Base-by-base conservation (phyloP, 768 basidiomycete genomes). In the Glaciozyma martinii region DNA sequence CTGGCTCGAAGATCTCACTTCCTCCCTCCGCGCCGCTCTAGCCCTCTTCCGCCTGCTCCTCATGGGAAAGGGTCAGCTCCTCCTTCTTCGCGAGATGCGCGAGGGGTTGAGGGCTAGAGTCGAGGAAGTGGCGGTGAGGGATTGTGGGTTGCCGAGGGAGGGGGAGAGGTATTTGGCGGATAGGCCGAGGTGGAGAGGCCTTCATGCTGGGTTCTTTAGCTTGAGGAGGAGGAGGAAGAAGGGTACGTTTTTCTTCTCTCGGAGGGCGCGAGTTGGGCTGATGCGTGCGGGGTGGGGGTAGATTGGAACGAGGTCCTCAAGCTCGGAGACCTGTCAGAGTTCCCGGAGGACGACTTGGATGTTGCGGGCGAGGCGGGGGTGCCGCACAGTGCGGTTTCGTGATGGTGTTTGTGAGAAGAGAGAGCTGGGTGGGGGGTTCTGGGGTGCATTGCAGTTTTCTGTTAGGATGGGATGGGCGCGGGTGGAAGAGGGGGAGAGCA, bases 1-100 rank as follows among this genome's bases (percentile, higher is more conserved):
- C 58, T 92, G 89, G 89, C 79, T 88, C 47, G 90, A 93, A 74
- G 90, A 92, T 70, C 84, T 86, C 1, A 80, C 89, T 5, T 82
- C 89, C 0, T 83, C 89, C 6, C 85, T 87, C 73, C 84, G 90
- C 50, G 90, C 90, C 5, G 82, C 86, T 66, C 77, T 79, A 0
- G 79, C 85, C 2, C 81, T 92, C 19, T 69, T 78, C 9, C 82
- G 85, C 19, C 78, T 92, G 12, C 76, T 91, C 16, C 75, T 80
- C 50, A 82, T 88, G 27, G 86, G 87, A 10, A 81, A 82, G 55
- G 72, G 78, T 5, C 82, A 82, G 5, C 76, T 92, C 60, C 78
- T 80, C 63, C 72, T 78, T 50, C 78, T 89, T 73, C 79, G 81
- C 37, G 80, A 78, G 66, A 78, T 76, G 59, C 81, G 90, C 56